A percentile compares a stretch with the other conserved stretches of the same genome.
Evolutionary conservation across 805 yeast genomes (phyloP).

Genomic region (Wickerhamiella kurtzmanii): DNA sequence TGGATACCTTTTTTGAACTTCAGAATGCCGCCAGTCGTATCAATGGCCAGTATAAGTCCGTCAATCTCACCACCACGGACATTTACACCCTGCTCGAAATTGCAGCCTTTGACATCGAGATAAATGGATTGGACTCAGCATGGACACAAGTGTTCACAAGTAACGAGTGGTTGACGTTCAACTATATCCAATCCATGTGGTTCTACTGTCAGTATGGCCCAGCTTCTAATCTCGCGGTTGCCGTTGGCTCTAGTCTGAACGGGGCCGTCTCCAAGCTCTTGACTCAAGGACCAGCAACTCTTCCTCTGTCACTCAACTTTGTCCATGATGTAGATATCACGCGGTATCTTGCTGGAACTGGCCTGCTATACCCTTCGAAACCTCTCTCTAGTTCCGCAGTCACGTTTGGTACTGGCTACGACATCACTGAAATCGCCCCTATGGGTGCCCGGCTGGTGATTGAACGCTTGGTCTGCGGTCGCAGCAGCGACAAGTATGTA

Average conservation of each 20-base stretch:
- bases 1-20: conserved; percentile 4
- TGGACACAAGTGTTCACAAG: conserved; percentile 33
- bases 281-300: conserved; percentile 25
- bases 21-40: conserved; percentile 10
- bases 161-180: conserved; percentile 34
- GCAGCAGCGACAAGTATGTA: conserved; percentile 24
- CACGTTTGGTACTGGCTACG: conserved; percentile 35
- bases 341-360: conserved; percentile 35
- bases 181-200: conserved; percentile 31
- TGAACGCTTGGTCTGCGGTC: conserved; percentile 26
- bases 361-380: conserved; percentile 27
- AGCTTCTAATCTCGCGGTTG: conserved; percentile 31
- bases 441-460: conserved; percentile 19
- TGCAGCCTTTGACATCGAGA: conserved; percentile 41
- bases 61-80: conserved; percentile 30
- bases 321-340: conserved; percentile 45
- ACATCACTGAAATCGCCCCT: conserved; percentile 28
- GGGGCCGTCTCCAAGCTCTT: conserved; percentile 36
- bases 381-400: conserved; percentile 28
- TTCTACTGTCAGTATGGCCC: conserved; percentile 38
- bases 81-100: conserved; percentile 30
- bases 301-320: conserved; percentile 33
- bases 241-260: conserved; percentile 34
- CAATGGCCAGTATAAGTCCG: conserved; percentile 24
- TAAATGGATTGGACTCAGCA: conserved; percentile 31